Conservation (phyloP, 805 yeast genomes). For the Blastobotrys attinorum region DNA sequence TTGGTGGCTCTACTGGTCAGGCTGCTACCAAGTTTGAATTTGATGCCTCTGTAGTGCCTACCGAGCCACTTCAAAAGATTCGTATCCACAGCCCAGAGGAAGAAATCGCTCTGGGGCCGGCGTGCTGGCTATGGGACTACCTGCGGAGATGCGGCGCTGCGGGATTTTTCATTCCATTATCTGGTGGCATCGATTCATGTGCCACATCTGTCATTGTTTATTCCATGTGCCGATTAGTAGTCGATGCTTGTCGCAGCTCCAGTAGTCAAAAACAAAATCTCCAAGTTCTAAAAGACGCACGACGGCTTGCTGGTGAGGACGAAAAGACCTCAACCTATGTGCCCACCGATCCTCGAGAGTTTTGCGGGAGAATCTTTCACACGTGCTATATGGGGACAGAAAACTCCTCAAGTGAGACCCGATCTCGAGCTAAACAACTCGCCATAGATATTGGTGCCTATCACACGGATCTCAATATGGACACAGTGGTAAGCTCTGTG, state of each 20-base stretch:
- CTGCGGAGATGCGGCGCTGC: conserved; percentile 82
- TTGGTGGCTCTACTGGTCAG: conserved; percentile 9
- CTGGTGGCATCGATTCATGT: conserved; percentile 98
- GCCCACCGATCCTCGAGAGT: conserved; percentile 68
- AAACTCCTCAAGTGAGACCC: conserved; percentile 84
- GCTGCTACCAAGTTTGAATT: conserved; percentile 30
- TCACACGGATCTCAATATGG: conserved; percentile 91
- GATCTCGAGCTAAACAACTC: conserved; percentile 69
- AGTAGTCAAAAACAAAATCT: conserved; percentile 55
- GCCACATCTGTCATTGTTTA: conserved; percentile 93
- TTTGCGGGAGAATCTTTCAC: conserved; percentile 71
- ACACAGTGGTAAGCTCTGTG: conserved; percentile 66
- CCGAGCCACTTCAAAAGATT: conserved; percentile 38
- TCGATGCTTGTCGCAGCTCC: conserved; percentile 35
- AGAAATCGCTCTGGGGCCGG: conserved; percentile 97
- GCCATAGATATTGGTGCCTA: conserved; percentile 75
- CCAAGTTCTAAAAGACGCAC: conserved; percentile 73
- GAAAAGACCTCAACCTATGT: conserved; percentile 40
- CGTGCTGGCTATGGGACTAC: conserved; percentile 99
- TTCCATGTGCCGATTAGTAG: conserved; percentile 87
- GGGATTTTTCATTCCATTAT: conserved; percentile 86
- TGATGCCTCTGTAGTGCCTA: conserved; percentile 54
- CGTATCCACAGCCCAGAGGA: conserved; percentile 81
- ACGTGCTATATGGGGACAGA: conserved; percentile 94
- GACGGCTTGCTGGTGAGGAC: conserved; percentile 44